Evolutionary conservation across 2,329 filamentous ascomycete species (phyloP).

Genomic region (Cytospora piceae): DNA sequence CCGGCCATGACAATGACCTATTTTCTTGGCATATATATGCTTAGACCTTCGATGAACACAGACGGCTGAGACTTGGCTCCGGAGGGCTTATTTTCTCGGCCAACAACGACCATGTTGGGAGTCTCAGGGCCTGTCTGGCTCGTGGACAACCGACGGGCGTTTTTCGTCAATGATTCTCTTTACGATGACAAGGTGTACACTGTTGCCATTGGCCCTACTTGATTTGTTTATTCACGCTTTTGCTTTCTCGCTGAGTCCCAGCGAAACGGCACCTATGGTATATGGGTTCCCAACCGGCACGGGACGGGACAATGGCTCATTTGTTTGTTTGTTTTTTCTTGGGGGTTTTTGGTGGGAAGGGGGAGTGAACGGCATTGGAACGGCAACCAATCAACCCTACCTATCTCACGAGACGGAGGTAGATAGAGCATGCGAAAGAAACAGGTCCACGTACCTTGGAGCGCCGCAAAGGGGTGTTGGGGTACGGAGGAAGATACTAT

Average conservation of each 20-base stretch:
- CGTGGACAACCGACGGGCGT: background rate
- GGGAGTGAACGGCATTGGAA: background rate
- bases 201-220: background rate
- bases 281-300: slow-evolving; percentile 1
- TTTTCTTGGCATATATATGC: background rate
- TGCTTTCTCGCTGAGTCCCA: background rate
- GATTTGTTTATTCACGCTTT: background rate
- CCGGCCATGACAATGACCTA: background rate
- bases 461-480: background rate
- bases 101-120: background rate
- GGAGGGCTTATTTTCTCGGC: background rate
- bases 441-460: background rate
- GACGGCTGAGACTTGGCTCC: background rate
- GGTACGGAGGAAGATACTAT: background rate
- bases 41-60: background rate
- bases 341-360: background rate
- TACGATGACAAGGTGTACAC: slow-evolving; percentile 3
- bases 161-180: background rate
- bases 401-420: background rate
- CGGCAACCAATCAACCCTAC: background rate
- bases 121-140: background rate
- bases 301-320: slow-evolving; percentile 1
- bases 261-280: slow-evolving; percentile 1
- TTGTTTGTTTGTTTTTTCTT: background rate
- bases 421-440: background rate